These are phyloP conservation scores for Eucalyptus sp. DNA, from an alignment of 345 rosid genomes.

Conservation along the genomic window DNA sequence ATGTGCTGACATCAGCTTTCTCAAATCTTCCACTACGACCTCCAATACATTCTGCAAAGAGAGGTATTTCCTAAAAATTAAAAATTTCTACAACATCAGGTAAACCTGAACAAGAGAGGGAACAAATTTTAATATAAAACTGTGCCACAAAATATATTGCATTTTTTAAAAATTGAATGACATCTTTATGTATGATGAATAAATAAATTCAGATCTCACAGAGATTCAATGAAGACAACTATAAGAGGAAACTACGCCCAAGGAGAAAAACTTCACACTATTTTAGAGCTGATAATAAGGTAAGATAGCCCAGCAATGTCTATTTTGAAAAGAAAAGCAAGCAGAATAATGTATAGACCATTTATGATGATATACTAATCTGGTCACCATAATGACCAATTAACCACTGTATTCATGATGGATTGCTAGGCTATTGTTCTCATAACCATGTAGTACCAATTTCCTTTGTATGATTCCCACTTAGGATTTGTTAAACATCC, in stretches of 20 bases:
- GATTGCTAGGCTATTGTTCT: background rate
- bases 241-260: background rate
- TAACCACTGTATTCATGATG: background rate
- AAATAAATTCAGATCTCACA: background rate
- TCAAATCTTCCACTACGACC: slow-evolving; percentile 56
- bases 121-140: background rate
- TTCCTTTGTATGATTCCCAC: background rate
- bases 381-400: background rate
- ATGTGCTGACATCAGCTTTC: slow-evolving; percentile 49
- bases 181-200: background rate
- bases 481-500: background rate
- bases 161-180: background rate
- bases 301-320: background rate
- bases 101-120: background rate
- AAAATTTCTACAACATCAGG: background rate
- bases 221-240: background rate
- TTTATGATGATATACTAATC: background rate
- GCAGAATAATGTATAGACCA: background rate
- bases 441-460: background rate
- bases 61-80: slow-evolving; percentile 43
- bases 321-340: background rate
- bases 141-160: background rate
- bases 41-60: slow-evolving; percentile 50
- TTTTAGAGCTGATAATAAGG: background rate
- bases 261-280: background rate